Evolutionary conservation across 2,329 filamentous ascomycete genomes (phyloP), one percentile per base, ranked within the genome.

Genomic region (Ilyonectria robusta): DNA sequence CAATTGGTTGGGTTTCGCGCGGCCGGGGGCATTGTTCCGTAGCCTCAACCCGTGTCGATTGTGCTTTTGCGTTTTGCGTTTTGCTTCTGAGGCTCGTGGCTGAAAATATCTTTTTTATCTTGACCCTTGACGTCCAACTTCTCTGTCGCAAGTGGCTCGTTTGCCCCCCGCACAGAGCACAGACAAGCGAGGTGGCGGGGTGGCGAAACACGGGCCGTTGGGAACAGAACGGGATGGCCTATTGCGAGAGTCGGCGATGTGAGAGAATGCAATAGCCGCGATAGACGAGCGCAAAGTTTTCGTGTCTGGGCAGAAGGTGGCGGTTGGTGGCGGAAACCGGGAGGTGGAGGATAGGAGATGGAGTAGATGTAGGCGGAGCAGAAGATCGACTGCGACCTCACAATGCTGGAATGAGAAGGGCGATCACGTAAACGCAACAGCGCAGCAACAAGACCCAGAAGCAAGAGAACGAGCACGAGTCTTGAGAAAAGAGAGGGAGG

Each of bases 1-100:
- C 84, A 86, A 63, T 78, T 83, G 40, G 81, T 76, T 59, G 83
- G 82, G 72, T 83, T 84, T 53, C 77, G 75, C 63, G 75, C 70
- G 26, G 66, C 63, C 33, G 73, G 70, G 65, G 77, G 70, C 78
- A 80, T 79, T 70, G 37, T 70, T 64, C 56, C 66, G 62, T 48
- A 31, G 54, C 67, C 59, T 57, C 50, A 62, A 62, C 51, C 31
- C 55, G 61, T 59, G 58, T 55, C 23, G 62, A 15, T 33, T 19
- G 37, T n/a, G 50, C 37, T 46, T 23, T 23, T 31, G 7, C 21
- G 21, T 21, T 21, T 21, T 21, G 11, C 8, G 56, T 40, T 42
- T 48, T 19, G 44, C 11, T 35, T 53, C 19, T 53, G 31, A 17
- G 26, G n/a, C 10, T 19, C 31, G 33, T 42, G 10, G 42, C 48